Evolutionary conservation across 2,329 filamentous ascomycete species (phyloP).

Genomic region (Clonostachys byssicola): DNA sequence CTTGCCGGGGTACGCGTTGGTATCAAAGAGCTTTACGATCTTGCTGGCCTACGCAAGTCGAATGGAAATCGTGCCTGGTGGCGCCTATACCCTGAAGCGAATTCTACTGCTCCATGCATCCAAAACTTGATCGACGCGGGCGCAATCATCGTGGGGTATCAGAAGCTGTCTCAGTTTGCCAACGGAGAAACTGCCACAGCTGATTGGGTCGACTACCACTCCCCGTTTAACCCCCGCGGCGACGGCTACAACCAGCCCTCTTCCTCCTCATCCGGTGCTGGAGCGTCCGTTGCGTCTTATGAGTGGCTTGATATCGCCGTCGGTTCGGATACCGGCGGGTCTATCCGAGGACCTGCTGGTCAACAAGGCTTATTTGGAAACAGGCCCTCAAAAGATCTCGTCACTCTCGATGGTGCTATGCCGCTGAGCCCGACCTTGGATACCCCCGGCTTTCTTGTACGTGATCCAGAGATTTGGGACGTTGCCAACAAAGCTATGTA

Average conservation of each 20-base stretch:
- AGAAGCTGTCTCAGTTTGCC: slow-evolving; percentile 42
- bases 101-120: slow-evolving; percentile 43
- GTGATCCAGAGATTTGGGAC: slow-evolving; percentile 27
- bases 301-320: slow-evolving; percentile 38
- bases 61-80: slow-evolving; percentile 57
- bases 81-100: slow-evolving; percentile 43
- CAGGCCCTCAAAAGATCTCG: slow-evolving; percentile 32
- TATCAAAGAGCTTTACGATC: slow-evolving; percentile 59
- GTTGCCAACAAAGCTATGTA: slow-evolving; percentile 22
- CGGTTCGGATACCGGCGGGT: slow-evolving; percentile 35
- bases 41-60: slow-evolving; percentile 48
- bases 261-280: slow-evolving; percentile 37
- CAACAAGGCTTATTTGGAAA: slow-evolving; percentile 39
- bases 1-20: slow-evolving; percentile 57
- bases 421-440: slow-evolving; percentile 35
- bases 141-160: slow-evolving; percentile 43
- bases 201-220: slow-evolving; percentile 38
- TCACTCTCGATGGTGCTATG: slow-evolving; percentile 32
- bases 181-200: slow-evolving; percentile 37
- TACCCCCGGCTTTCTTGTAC: slow-evolving; percentile 34
- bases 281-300: slow-evolving; percentile 31
- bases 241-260: slow-evolving; percentile 42
- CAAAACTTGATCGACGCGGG: slow-evolving; percentile 57
- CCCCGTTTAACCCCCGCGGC: slow-evolving; percentile 37
- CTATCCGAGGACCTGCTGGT: slow-evolving; percentile 37